phyloP scores from a whole-genome alignment of 2,329 filamentous ascomycete species.

The Trichoderma pleuroti region DNA sequence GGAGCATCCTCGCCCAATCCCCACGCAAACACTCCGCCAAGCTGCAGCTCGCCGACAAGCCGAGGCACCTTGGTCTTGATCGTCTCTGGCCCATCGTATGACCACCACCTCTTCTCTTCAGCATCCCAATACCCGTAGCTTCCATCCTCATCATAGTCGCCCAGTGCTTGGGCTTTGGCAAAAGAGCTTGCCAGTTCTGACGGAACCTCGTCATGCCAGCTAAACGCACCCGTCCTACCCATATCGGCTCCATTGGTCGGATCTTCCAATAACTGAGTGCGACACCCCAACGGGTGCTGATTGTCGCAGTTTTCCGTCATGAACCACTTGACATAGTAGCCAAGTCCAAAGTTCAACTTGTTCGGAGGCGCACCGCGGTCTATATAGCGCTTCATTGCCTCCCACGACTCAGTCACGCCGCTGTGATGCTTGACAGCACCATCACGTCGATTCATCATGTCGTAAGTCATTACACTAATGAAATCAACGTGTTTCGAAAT shows the following conservation, averaged over 20 bases:
- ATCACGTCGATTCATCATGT: slow-evolving; percentile 67
- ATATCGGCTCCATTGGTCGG: slow-evolving; percentile 54
- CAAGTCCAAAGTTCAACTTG: slow-evolving; percentile 61
- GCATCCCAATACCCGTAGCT: slow-evolving; percentile 68
- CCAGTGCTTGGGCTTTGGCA: slow-evolving; percentile 48
- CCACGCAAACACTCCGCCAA: slow-evolving; percentile 75
- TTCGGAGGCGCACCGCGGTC: slow-evolving; percentile 46
- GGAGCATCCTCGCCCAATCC: slow-evolving; percentile 65
- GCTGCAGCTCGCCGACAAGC: slow-evolving; percentile 51
- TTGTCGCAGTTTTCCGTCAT: slow-evolving; percentile 45
- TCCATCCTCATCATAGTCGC: slow-evolving; percentile 55
- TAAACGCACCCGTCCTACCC: slow-evolving; percentile 56
- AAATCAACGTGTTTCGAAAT: slow-evolving; percentile 61
- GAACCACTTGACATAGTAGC: slow-evolving; percentile 67
- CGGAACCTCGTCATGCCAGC: slow-evolving; percentile 56
- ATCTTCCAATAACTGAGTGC: slow-evolving; percentile 55
- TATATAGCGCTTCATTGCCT: slow-evolving; percentile 58
- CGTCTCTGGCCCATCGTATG: slow-evolving; percentile 62
- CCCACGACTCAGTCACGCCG: slow-evolving; percentile 53
- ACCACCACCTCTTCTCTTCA: slow-evolving; percentile 63
- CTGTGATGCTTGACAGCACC: slow-evolving; percentile 62
- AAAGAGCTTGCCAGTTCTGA: slow-evolving; percentile 56
- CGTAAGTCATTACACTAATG: slow-evolving; percentile 68
- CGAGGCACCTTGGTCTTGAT: slow-evolving; percentile 60
- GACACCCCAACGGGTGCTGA: slow-evolving; percentile 48